Conservation (phyloP, 495 filamentous ascomycete species). For the Aspergillus campestris region DNA sequence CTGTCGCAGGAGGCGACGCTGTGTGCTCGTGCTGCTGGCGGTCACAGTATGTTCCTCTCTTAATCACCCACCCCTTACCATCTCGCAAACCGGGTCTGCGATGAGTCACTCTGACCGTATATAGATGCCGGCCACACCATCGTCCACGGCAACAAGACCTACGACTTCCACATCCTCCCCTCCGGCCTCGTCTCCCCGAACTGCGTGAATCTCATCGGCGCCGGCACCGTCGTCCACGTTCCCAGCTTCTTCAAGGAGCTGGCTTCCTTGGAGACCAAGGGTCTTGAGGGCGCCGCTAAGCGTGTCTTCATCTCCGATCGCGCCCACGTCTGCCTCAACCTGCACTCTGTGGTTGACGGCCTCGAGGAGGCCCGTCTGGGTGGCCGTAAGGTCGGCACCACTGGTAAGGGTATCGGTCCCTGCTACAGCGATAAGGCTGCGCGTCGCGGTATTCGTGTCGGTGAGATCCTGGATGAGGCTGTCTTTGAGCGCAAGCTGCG, state of each 20-base stretch:
- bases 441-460: slow-evolving; percentile 63
- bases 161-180: slow-evolving; percentile 67
- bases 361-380: slow-evolving; percentile 73
- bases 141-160: slow-evolving; percentile 51
- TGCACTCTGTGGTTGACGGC: slow-evolving; percentile 75
- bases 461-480: slow-evolving; percentile 66
- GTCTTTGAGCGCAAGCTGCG: slow-evolving; percentile 68
- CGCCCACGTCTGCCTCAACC: slow-evolving; percentile 74
- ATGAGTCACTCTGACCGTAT: not conserved
- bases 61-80: slow-evolving; percentile 8
- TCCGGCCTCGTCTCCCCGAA: slow-evolving; percentile 67
- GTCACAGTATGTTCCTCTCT: slow-evolving; percentile 46
- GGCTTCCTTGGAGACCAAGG: slow-evolving; percentile 59
- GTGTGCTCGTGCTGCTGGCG: slow-evolving; percentile 56
- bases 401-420: slow-evolving; percentile 64
- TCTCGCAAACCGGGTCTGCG: not conserved
- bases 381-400: slow-evolving; percentile 51
- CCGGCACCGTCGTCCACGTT: slow-evolving; percentile 77
- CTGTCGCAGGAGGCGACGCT: slow-evolving; percentile 50
- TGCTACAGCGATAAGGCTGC: slow-evolving; percentile 76
- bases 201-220: slow-evolving; percentile 77
- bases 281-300: slow-evolving; percentile 51
- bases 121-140: slow-evolving; percentile 49
- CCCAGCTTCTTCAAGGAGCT: slow-evolving; percentile 86
- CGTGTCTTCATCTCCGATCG: slow-evolving; percentile 76